Conservation (phyloP, 345 rosid genomes). For the Stellera chamaejasme region DNA sequence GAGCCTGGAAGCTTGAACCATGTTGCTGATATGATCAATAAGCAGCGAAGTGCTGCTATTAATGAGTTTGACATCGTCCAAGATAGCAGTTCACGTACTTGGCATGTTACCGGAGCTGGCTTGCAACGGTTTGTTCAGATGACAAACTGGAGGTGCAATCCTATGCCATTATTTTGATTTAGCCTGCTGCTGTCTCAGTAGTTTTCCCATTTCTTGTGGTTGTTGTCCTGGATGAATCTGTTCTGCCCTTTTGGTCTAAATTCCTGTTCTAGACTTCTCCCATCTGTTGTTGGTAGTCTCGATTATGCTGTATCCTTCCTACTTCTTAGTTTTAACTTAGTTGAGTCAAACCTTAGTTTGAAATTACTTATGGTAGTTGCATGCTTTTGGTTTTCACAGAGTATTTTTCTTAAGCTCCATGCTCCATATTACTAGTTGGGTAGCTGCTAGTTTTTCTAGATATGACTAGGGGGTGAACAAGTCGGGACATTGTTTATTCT, state of each 20-base stretch:
- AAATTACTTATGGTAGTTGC: too few relatives aligned
- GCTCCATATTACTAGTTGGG: too few relatives aligned
- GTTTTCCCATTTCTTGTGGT: not conserved
- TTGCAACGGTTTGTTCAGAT: slow-evolving; percentile 88
- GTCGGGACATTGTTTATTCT: too few relatives aligned
- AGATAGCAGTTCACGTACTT: slow-evolving; percentile 44
- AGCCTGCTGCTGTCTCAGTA: not conserved
- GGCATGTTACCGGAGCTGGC: slow-evolving; percentile 82
- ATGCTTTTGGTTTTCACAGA: too few relatives aligned
- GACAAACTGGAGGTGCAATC: slow-evolving; percentile 88
- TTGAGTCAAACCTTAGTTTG: too few relatives aligned
- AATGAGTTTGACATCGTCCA: slow-evolving; percentile 71
- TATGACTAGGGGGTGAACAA: too few relatives aligned
- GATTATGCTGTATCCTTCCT: too few relatives aligned
- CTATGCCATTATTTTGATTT: not conserved
- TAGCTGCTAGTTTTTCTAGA: too few relatives aligned
- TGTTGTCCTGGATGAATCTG: not conserved
- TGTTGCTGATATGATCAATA: slow-evolving; percentile 66
- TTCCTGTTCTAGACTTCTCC: too few relatives aligned
- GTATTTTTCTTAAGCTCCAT: too few relatives aligned
- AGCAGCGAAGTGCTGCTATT: slow-evolving; percentile 59
- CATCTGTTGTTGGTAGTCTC: too few relatives aligned
- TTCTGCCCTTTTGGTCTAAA: not conserved
- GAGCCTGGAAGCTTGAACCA: slow-evolving; percentile 47
- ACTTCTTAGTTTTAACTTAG: too few relatives aligned